phyloP scores from a whole-genome alignment of 495 filamentous ascomycete genomes.

The Cercophora sp. region DNA sequence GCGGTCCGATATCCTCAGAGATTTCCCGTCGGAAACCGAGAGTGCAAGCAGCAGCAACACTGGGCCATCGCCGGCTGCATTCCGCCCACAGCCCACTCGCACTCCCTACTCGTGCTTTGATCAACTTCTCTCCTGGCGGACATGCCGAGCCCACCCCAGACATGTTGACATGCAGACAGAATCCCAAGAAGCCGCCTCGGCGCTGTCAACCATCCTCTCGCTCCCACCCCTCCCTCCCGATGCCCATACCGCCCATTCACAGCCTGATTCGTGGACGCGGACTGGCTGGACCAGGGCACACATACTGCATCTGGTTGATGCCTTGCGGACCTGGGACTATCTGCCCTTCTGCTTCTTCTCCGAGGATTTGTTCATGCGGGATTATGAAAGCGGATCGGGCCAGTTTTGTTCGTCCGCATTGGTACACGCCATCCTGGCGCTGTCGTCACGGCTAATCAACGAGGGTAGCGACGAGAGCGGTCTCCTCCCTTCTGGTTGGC shows the following conservation, averaged over 20 bases:
- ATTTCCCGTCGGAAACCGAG: background rate
- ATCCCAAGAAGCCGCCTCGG: too few species aligned
- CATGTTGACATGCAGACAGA: too few species aligned
- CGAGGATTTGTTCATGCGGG: conserved; percentile 6
- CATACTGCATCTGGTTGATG: conserved; percentile 4
- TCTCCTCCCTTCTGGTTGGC: conserved; percentile 5
- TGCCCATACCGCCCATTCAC: background rate
- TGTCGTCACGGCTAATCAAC: conserved; percentile 6
- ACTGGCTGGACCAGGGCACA: conserved; percentile 8
- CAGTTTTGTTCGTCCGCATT: conserved; percentile 2
- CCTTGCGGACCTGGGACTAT: conserved; percentile 8
- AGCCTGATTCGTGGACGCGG: conserved; percentile 1
- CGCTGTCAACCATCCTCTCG: background rate
- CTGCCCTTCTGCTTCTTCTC: conserved; percentile 9
- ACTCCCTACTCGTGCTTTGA: background rate
- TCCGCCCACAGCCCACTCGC: background rate
- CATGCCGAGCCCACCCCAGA: background rate
- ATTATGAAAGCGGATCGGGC: background rate
- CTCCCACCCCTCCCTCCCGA: background rate
- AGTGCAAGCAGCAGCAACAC: background rate
- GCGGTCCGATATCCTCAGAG: background rate
- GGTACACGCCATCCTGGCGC: conserved; percentile 8
- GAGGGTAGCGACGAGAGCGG: background rate
- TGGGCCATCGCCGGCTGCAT: background rate
- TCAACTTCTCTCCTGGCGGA: background rate